phyloP scores from a whole-genome alignment of 805 yeast genomes.

The Metschnikowia gruessii region DNA sequence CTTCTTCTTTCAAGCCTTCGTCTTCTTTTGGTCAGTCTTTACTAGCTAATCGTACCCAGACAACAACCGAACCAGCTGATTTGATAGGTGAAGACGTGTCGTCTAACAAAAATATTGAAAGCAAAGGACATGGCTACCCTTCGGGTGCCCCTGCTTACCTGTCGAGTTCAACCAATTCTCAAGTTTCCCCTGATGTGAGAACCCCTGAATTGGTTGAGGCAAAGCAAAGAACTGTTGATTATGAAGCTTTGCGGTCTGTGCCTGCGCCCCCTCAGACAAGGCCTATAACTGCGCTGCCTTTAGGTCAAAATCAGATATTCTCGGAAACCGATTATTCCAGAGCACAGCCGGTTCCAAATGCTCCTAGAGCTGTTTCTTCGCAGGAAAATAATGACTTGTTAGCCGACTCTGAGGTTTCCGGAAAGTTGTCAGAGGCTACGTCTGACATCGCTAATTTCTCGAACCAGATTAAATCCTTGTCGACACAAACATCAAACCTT shows the following conservation, averaged over 20 bases:
- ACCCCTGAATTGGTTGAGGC: not conserved
- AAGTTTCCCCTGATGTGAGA: not conserved
- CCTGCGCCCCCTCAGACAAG: constrained; percentile 41
- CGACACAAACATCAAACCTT: constrained; percentile 67
- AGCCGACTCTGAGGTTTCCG: constrained; percentile 59
- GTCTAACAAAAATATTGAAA: not conserved
- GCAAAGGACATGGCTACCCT: not conserved
- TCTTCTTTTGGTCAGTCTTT: constrained; percentile 83
- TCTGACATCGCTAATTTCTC: constrained; percentile 84
- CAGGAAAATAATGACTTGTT: constrained; percentile 45
- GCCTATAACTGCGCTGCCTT: not conserved
- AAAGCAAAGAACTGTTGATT: constrained; percentile 33
- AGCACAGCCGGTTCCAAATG: not conserved
- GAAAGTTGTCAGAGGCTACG: constrained; percentile 72
- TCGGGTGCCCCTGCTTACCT: not conserved
- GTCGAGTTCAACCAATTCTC: not conserved
- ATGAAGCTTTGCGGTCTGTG: constrained; percentile 49
- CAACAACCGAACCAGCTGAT: constrained; percentile 15
- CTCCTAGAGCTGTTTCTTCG: constrained; percentile 1
- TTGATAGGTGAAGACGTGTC: constrained; percentile 37
- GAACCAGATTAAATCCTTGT: constrained; percentile 76
- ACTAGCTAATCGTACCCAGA: constrained; percentile 26
- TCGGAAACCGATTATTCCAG: not conserved
- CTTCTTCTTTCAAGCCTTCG: constrained; percentile 67
- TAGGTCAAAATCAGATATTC: not conserved